Evolutionary conservation across 2,329 filamentous ascomycete genomes (phyloP), one percentile per base, ranked within the genome.

Genomic region (Epichloe coenophiala): DNA sequence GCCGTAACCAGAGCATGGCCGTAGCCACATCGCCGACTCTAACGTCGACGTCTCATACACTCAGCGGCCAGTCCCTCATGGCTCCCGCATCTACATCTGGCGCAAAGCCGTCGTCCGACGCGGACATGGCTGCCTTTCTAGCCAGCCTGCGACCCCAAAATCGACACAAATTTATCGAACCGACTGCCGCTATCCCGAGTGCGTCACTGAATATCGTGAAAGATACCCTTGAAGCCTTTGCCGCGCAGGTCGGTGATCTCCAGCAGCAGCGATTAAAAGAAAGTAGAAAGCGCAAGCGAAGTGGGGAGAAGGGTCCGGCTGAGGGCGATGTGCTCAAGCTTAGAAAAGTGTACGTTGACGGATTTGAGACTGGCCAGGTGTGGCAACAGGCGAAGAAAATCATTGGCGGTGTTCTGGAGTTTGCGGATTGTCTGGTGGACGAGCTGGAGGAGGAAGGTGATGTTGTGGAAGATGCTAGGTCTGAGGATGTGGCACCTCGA

Each of bases 341-440:
- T 60, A 83, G 86, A 59, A 89, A 86, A 66, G 72, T 98, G 15
- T 86, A 96, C 63, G 73, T 88, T 6, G 81, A 95, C 51, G 93
- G 91, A 0, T 95, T 97, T 59, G 86, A 86, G 59, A 83, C 86
- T 11, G 80, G 83, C 19, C 91, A 97, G 67, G 83, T 98, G 42
- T 98, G 91, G 86, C 88, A 96, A 66, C 93, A 98, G 70, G 86
- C 88, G 8, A 84, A 83, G 61, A 81, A 86, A 59, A 88, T 97
- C 19, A 82, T 97, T 51, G 76, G 66, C 12, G 73, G 74, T 45
- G 68, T 77, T 11, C 58, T 80, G 44, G 65, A 69, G 41, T 73
- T 77, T 55, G 74, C 75, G 0, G 67, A 72, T 45, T 64, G 68
- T 5, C 61, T 69, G 4, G 61, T 81, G 15, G 64, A 69, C 47